Evolutionary conservation across 139 green algal species (phyloP).

Genomic region (Mesostigma viride): DNA sequence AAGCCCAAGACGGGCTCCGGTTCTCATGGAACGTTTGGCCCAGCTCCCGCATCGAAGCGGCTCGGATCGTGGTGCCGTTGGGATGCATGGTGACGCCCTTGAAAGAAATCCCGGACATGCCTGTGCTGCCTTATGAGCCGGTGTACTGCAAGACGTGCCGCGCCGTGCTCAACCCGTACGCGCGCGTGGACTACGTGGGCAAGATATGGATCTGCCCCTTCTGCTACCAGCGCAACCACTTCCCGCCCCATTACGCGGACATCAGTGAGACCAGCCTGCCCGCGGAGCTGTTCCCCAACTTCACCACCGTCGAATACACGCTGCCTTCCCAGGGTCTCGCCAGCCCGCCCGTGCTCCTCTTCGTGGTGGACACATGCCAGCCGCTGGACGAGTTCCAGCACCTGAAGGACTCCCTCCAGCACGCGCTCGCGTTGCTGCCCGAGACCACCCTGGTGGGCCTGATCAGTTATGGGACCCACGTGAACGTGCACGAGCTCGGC

Average conservation of each 20-base stretch:
- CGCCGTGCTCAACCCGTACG: slow-evolving; percentile 49
- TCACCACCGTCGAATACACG: slow-evolving; percentile 41
- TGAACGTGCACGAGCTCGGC: slow-evolving; percentile 37
- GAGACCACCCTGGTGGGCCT: slow-evolving; percentile 42
- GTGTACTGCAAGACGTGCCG: slow-evolving; percentile 38
- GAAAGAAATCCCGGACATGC: slow-evolving; percentile 16
- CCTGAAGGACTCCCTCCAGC: slow-evolving; percentile 30
- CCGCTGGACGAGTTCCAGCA: slow-evolving; percentile 29
- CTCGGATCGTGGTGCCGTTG: slow-evolving; percentile 25
- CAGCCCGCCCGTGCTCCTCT: slow-evolving; percentile 35
- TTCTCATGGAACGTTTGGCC: slow-evolving; percentile 34
- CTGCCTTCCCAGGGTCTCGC: slow-evolving; percentile 15
- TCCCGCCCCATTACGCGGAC: slow-evolving; percentile 40
- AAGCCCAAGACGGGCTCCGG: slow-evolving; percentile 23
- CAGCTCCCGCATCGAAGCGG: slow-evolving; percentile 19
- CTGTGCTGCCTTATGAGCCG: slow-evolving; percentile 35
- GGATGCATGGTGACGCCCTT: slow-evolving; percentile 26
- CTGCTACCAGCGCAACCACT: slow-evolving; percentile 43
- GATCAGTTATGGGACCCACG: slow-evolving; percentile 43
- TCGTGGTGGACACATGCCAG: slow-evolving; percentile 43
- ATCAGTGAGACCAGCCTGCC: slow-evolving; percentile 46
- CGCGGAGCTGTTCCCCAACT: slow-evolving; percentile 48
- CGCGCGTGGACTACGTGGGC: slow-evolving; percentile 36
- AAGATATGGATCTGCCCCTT: slow-evolving; percentile 49
- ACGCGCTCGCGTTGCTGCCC: slow-evolving; percentile 36